Evolutionary conservation across 768 basidiomycete genomes (phyloP), one percentile per base, ranked within the genome.

Genomic region (Tulasnella sp.): DNA sequence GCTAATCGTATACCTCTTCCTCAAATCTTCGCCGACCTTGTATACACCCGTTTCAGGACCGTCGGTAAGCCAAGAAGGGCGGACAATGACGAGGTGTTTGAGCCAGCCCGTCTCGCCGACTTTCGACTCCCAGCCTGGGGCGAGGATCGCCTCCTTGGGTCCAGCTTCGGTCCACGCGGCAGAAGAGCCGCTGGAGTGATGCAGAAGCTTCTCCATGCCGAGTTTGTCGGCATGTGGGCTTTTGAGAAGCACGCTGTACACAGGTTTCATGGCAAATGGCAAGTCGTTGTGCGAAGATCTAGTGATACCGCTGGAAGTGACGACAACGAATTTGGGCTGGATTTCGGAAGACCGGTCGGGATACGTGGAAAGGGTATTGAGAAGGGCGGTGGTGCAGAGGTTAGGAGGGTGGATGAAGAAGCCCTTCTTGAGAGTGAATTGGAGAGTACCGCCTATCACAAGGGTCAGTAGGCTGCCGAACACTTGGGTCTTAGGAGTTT

Each of bases 211-310:
- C 67, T 87, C 84, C 31, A 69, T 67, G 6, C 77, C 82, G 42
- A 78, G 40, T 67, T 86, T 86, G 67, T 86, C 83, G 27, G 64
- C 70, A 64, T 81, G 81, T 4, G 80, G 77, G 1, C 32, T 58
- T 4, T 65, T 39, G 40, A 83, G 67, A 25, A 77, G 45, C n/a
- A n/a, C n/a, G 3, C 64, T 59, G 65, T 83, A 83, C 0, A 85
- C 0, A 0, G 73, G 72, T 60, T 74, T 76, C 31, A 81, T 61
- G 2, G 68, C 65, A 29, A 76, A 42, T 0, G 83, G 82, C 0
- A 83, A 68, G 3, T 65, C 61, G 0, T 65, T 60, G 59, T 76
- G 75, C 4, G 79, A 73, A 7, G 66, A 52, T 4, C 66, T 70
- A 0, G 75, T 79, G 15, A 81, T 51, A 11, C 83, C 84, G 0